Conservation (phyloP, 2,329 filamentous ascomycete species). For the Cytospora schulzeri region DNA sequence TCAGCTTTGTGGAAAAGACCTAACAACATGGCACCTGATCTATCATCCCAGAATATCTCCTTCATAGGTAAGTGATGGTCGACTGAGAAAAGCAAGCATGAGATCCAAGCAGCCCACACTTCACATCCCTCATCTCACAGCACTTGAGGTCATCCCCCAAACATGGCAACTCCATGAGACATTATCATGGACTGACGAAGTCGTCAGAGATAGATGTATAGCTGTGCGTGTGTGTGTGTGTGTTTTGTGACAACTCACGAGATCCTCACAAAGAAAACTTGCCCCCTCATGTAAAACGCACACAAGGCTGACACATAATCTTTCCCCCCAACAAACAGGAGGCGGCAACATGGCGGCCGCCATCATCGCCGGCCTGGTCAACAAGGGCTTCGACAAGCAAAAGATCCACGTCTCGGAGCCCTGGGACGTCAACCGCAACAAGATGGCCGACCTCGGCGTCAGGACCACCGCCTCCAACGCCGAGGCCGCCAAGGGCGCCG, state of each 20-base stretch:
- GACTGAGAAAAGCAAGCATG: neutral
- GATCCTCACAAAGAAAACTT: too few species aligned
- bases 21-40: conserved; percentile 24
- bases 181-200: too few species aligned
- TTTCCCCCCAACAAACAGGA: conserved; percentile 39
- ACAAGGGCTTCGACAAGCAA: conserved; percentile 44
- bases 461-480: conserved; percentile 49
- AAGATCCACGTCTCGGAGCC: conserved; percentile 52
- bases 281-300: too few species aligned
- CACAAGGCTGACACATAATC: conserved; percentile 1
- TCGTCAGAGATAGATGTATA: too few species aligned
- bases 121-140: too few species aligned
- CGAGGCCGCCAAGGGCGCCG: conserved; percentile 47
- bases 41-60: conserved; percentile 26
- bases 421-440: conserved; percentile 54
- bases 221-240: too few species aligned
- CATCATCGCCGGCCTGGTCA: conserved; percentile 52
- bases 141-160: too few species aligned
- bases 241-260: too few species aligned
- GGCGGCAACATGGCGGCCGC: conserved; percentile 56
- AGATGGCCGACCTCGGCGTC: conserved; percentile 50
- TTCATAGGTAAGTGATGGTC: conserved; percentile 24
- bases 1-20: neutral
- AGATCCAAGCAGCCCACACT: too few species aligned
- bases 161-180: too few species aligned